phyloP scores from a whole-genome alignment of 768 basidiomycete genomes.

The Suillus paluster region DNA sequence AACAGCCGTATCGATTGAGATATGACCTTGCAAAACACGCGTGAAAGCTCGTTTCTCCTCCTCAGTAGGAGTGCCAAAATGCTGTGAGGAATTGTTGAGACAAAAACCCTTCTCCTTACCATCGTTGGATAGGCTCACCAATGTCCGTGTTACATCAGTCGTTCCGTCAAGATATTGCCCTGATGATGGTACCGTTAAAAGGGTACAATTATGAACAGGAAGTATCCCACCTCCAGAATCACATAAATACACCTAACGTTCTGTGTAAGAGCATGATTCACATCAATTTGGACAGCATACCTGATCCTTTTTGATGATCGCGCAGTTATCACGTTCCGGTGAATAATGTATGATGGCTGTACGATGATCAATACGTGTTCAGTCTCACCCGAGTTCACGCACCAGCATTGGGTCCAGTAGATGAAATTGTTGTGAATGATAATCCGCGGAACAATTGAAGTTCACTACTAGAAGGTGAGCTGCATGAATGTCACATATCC shows the following conservation, averaged over 20 bases:
- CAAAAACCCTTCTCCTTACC: background rate
- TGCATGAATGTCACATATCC: background rate
- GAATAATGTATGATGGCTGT: constrained; percentile 93
- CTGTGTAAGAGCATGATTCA: constrained; percentile 36
- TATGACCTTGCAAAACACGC: constrained; percentile 89
- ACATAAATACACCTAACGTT: constrained; percentile 66
- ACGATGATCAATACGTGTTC: constrained; percentile 6
- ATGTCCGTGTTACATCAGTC: constrained; percentile 92
- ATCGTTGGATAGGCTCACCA: constrained; percentile 48
- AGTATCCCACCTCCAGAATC: constrained; percentile 76
- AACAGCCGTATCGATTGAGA: constrained; percentile 83
- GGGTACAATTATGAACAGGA: constrained; percentile 1
- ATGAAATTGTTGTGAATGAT: constrained; percentile 92
- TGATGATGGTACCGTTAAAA: constrained; percentile 24
- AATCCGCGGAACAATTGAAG: constrained; percentile 81
- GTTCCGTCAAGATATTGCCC: constrained; percentile 92
- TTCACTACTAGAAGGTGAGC: constrained; percentile 51
- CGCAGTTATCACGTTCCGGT: constrained; percentile 75
- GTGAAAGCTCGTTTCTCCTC: constrained; percentile 91
- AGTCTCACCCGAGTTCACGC: constrained; percentile 23
- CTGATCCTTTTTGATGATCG: constrained; percentile 76
- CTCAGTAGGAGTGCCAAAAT: constrained; percentile 84
- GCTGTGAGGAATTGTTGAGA: constrained; percentile 45
- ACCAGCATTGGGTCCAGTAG: constrained; percentile 92
- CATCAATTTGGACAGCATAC: constrained; percentile 35